Conservation (phyloP, 176 grass and related monocot species). For the Ensete ventricosum region DNA sequence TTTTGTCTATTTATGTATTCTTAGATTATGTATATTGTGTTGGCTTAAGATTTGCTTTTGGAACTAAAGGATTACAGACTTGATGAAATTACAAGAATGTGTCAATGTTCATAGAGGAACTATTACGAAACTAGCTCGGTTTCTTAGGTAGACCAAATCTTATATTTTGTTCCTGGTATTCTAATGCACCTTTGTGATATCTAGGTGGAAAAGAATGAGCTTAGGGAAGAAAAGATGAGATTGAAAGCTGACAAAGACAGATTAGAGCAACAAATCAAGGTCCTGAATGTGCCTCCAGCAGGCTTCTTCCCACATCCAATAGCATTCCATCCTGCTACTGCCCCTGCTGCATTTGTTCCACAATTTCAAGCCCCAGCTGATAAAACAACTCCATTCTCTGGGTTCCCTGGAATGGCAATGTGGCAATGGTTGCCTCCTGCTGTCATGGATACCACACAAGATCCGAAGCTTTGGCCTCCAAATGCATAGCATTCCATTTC, state of each 20-base stretch:
- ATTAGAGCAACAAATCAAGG: slow-evolving; percentile 64
- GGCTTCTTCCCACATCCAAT: slow-evolving; percentile 55
- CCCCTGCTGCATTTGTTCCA: slow-evolving; percentile 9
- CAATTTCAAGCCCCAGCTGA: slow-evolving; percentile 20
- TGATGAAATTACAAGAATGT: neutral
- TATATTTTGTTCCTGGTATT: neutral
- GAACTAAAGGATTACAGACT: neutral
- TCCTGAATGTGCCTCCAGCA: slow-evolving; percentile 33
- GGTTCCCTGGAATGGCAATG: slow-evolving; percentile 60
- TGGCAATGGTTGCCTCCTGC: slow-evolving; percentile 70
- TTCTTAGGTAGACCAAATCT: neutral
- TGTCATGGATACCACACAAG: slow-evolving; percentile 58
- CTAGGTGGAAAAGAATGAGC: slow-evolving; percentile 66
- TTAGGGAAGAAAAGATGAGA: slow-evolving; percentile 58
- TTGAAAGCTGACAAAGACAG: slow-evolving; percentile 65
- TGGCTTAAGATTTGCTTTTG: neutral
- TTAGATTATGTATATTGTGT: neutral
- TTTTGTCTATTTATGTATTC: too few relatives aligned
- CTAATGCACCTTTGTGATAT: slow-evolving; percentile 9
- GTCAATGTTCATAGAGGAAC: neutral
- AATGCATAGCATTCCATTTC: slow-evolving; percentile 39
- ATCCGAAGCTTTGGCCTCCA: slow-evolving; percentile 70
- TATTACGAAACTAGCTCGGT: neutral
- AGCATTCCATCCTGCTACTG: slow-evolving; percentile 25
- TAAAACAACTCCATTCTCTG: slow-evolving; percentile 28